These are phyloP conservation scores for Calonectria naviculata DNA, from an alignment of 2,329 filamentous ascomycete genomes.

Conservation along the genomic window DNA sequence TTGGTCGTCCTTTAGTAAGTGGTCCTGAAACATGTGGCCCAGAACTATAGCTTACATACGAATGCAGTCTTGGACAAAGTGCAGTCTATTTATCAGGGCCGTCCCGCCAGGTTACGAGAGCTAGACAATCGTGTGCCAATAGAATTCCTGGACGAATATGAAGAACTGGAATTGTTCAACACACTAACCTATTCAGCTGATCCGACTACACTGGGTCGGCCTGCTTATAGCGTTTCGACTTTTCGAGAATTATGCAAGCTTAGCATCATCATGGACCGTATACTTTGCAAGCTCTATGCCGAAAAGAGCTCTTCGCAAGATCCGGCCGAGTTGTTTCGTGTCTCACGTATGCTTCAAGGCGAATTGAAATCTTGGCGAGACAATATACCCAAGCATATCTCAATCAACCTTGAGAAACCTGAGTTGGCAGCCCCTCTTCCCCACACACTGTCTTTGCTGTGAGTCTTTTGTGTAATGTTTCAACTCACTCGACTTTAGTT, in stretches of 20 bases:
- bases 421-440: constrained; percentile 41
- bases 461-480: not conserved
- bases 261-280: constrained; percentile 57
- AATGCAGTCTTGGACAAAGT: constrained; percentile 56
- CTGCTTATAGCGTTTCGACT: constrained; percentile 53
- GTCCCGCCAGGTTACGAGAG: constrained; percentile 56
- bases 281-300: constrained; percentile 54
- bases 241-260: constrained; percentile 54
- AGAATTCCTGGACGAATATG: constrained; percentile 58
- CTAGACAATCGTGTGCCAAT: constrained; percentile 57
- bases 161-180: constrained; percentile 61
- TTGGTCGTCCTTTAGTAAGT: constrained; percentile 33
- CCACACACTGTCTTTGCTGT: constrained; percentile 8
- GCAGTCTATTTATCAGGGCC: constrained; percentile 63
- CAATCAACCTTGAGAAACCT: not conserved
- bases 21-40: not conserved
- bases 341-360: constrained; percentile 46
- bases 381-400: constrained; percentile 52
- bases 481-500: not conserved
- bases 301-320: constrained; percentile 46
- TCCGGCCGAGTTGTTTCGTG: constrained; percentile 43
- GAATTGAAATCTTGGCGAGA: constrained; percentile 54
- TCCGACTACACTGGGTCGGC: constrained; percentile 44
- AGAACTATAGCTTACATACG: not conserved
- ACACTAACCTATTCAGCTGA: constrained; percentile 51